These are phyloP conservation scores for Paramecium bursaria DNA, from an alignment of 73 alveolate genomes.

Conservation along the genomic window DNA sequence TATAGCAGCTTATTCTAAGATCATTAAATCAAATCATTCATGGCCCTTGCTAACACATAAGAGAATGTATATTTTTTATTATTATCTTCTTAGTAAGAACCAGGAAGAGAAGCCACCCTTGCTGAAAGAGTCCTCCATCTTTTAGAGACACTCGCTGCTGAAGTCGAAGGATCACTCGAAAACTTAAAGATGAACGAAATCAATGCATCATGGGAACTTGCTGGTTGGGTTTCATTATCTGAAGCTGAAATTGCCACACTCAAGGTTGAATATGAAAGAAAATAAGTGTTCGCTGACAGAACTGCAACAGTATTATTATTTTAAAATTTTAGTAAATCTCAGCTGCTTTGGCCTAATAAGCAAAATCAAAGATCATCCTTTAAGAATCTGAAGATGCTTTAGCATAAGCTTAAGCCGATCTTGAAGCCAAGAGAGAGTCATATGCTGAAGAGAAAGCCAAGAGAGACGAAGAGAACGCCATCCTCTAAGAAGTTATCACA, in stretches of 20 bases:
- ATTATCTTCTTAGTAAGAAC: conserved; percentile 16
- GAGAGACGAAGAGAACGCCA: conserved; percentile 53
- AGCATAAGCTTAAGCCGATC: conserved; percentile 50
- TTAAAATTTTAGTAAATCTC: conserved; percentile 32
- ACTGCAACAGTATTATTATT: conserved; percentile 56
- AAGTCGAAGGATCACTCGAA: conserved; percentile 41
- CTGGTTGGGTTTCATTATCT: conserved; percentile 53
- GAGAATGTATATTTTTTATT: background rate
- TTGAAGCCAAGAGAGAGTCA: conserved; percentile 48
- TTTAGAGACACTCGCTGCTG: conserved; percentile 43
- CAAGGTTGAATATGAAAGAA: conserved; percentile 59
- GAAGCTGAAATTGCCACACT: conserved; percentile 54
- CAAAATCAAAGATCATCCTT: conserved; percentile 56
- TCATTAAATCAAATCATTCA: conserved; percentile 59
- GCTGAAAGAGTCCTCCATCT: conserved; percentile 52
- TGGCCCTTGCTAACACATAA: conserved; percentile 45
- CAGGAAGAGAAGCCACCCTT: conserved; percentile 6
- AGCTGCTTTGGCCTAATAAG: conserved; percentile 62
- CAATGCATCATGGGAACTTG: conserved; percentile 60
- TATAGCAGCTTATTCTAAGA: conserved; percentile 54
- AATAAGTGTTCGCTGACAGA: conserved; percentile 59
- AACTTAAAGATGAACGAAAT: conserved; percentile 42
- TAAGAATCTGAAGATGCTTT: conserved; percentile 58
- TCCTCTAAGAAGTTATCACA: conserved; percentile 37
- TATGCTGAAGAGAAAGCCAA: conserved; percentile 49